Evolutionary conservation across 192 early-diverging fungal species (phyloP), one percentile per base, ranked within the genome.

Genomic region (Podila clonocystis): DNA sequence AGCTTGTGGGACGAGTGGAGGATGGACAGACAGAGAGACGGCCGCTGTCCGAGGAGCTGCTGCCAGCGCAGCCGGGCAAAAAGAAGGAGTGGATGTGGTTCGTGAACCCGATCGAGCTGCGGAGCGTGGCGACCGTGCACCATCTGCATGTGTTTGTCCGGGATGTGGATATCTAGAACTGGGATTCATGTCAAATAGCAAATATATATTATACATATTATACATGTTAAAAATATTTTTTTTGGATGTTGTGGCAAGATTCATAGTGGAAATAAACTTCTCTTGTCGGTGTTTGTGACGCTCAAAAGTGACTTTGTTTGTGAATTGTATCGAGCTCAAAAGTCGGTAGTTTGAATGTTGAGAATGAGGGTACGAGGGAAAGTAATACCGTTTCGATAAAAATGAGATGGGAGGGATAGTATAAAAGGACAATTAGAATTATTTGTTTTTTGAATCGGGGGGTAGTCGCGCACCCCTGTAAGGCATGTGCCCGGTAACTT

Each of bases 91-190:
- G 77, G 77, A 73, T 80, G 20, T 80, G 65, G 65, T 73, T 80
- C 50, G 66, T 80, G 26, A 80, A 80, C 17, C 77, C 77, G 0
- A 34, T 73, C 15, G 70, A 72, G 45, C 70, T 80, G 3, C 70
- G 77, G 5, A 73, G 70, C 19, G 70, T 80, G 6, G 77, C 77
- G 1, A 69, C 70, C 0, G 70, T 80, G 0, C 70, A 80, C 34
- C 77, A 80, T 28, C 22, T 80, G 2, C 77, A 80, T 49, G 77
- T 80, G 2, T 80, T 80, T 62, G 77, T 80, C 22, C 69, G 76
- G 6, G 75, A 78, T 71, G 63, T 71, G 12, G 49, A 70, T 34
- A 1, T 31, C 11, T 59, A 45, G 41, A 33, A n/a, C n/a, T n/a
- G n/a, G n/a, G n/a, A n/a, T n/a, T n/a, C n/a, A n/a, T n/a, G n/a